Conservation (phyloP, 2,329 filamentous ascomycete genomes). For the Aspergillus glaucus region DNA sequence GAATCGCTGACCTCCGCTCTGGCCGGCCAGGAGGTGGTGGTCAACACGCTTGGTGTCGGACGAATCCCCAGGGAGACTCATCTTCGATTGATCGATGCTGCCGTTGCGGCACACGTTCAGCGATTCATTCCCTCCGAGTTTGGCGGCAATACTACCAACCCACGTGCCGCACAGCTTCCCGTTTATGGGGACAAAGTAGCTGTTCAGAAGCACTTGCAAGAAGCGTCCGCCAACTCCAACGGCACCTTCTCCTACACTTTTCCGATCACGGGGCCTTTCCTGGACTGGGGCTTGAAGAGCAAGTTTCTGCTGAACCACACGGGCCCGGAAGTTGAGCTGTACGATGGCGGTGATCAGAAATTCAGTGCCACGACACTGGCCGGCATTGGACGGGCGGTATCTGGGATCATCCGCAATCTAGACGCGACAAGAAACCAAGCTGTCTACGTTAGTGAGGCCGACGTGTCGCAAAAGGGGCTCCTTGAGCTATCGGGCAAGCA, state of each 20-base stretch:
- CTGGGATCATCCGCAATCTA: constrained; percentile 43
- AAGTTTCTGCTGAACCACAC: constrained; percentile 42
- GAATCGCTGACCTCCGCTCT: constrained; percentile 19
- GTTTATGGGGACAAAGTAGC: constrained; percentile 27
- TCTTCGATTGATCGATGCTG: constrained; percentile 6
- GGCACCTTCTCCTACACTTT: constrained; percentile 26
- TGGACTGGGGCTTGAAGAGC: constrained; percentile 26
- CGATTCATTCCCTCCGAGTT: constrained; percentile 29
- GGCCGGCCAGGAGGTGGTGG: constrained; percentile 22
- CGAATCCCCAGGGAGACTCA: constrained; percentile 1
- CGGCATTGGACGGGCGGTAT: constrained; percentile 44
- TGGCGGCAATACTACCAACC: constrained; percentile 25
- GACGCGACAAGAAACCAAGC: constrained; percentile 50
- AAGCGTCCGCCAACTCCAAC: constrained; percentile 8
- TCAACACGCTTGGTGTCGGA: constrained; percentile 13
- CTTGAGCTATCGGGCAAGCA: constrained; percentile 21
- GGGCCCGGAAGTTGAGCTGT: constrained; percentile 33
- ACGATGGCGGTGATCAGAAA: constrained; percentile 45
- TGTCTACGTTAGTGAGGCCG: constrained; percentile 43
- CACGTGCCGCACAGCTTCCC: constrained; percentile 17
- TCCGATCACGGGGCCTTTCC: constrained; percentile 26
- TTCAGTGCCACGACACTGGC: constrained; percentile 47
- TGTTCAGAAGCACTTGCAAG: constrained; percentile 21
- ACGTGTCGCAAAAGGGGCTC: constrained; percentile 41
- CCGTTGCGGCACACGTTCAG: constrained; percentile 4